A percentile compares a stretch with the other conserved stretches of the same genome.
Evolutionary conservation across 768 basidiomycete species (phyloP).

Genomic region (Tricholoma sp.): DNA sequence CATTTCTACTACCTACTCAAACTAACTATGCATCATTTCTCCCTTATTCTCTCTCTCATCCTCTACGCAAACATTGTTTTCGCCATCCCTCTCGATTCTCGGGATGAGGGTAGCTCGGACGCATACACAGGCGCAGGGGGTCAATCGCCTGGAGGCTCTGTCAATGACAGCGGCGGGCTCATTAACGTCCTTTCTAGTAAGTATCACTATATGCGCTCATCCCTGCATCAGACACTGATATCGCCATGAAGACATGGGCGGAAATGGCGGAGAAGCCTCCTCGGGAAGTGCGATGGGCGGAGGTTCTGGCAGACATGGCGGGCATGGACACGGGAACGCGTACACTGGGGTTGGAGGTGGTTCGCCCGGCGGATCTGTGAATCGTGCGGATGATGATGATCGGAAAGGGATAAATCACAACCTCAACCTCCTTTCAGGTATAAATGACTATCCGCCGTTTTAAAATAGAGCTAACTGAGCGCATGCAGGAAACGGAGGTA

Average conservation of each 20-base stretch:
- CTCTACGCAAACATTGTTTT: slow-evolving; percentile 19
- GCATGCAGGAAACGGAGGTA: slow-evolving; percentile 34
- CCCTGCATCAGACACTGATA: background rate
- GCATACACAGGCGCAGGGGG: slow-evolving; percentile 30
- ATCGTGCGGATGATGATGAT: slow-evolving; percentile 8
- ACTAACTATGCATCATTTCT: slow-evolving; percentile 21
- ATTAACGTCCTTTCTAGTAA: slow-evolving; percentile 25
- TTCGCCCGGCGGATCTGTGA: slow-evolving; percentile 31
- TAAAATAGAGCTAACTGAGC: background rate
- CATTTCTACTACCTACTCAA: slow-evolving; percentile 12
- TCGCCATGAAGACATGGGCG: slow-evolving; percentile 14
- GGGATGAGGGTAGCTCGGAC: slow-evolving; percentile 27
- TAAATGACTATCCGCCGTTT: background rate
- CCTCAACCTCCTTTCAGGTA: slow-evolving; percentile 32
- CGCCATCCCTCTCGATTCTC: slow-evolving; percentile 20
- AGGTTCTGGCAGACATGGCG: background rate
- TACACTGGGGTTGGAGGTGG: slow-evolving; percentile 26
- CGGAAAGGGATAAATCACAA: slow-evolving; percentile 8
- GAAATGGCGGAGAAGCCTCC: slow-evolving; percentile 26
- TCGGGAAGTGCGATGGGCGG: slow-evolving; percentile 25
- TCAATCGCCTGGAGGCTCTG: slow-evolving; percentile 28
- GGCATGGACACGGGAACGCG: slow-evolving; percentile 13
- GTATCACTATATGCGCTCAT: slow-evolving; percentile 5
- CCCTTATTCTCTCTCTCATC: slow-evolving; percentile 19
- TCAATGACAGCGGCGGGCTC: slow-evolving; percentile 10